phyloP scores from a whole-genome alignment of 257 asterid species.

The Salvia splendens region DNA sequence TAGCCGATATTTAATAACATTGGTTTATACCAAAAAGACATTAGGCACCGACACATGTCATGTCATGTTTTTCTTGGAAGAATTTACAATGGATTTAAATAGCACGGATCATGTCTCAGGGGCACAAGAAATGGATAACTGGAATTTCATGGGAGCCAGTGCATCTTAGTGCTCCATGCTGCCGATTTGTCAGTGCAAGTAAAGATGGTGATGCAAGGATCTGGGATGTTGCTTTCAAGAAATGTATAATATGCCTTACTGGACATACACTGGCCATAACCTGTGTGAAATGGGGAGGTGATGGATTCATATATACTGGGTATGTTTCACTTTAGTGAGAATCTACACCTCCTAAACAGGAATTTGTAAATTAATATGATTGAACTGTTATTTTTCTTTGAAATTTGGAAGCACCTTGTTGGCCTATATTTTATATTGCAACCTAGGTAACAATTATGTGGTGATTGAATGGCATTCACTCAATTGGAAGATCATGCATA shows the following conservation, averaged over 20 bases:
- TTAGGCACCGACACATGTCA: slow-evolving; percentile 9
- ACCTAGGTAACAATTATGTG: no score
- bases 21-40: background rate
- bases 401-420: slow-evolving; percentile 1
- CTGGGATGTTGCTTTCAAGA: slow-evolving; percentile 80
- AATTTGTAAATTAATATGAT: slow-evolving; percentile 4
- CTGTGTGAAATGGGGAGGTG: slow-evolving; percentile 99
- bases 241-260: slow-evolving; percentile 68
- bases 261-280: slow-evolving; percentile 96
- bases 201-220: slow-evolving; percentile 99
- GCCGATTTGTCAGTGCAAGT: slow-evolving; percentile 93
- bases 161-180: slow-evolving; percentile 86
- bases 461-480: background rate
- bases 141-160: slow-evolving; percentile 98
- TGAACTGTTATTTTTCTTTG: slow-evolving; percentile 14
- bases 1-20: no score
- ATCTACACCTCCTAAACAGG: slow-evolving; percentile 5
- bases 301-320: slow-evolving; percentile 95
- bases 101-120: slow-evolving; percentile 52
- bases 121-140: slow-evolving; percentile 98
- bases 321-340: slow-evolving; percentile 38
- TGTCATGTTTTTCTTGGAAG: slow-evolving; percentile 19
- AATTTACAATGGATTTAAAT: slow-evolving; percentile 14
- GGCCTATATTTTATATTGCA: slow-evolving; percentile 2
- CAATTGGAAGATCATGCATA: background rate